phyloP scores from a whole-genome alignment of 2,329 filamentous ascomycete species.

The Conoideocrella luteorostrata region DNA sequence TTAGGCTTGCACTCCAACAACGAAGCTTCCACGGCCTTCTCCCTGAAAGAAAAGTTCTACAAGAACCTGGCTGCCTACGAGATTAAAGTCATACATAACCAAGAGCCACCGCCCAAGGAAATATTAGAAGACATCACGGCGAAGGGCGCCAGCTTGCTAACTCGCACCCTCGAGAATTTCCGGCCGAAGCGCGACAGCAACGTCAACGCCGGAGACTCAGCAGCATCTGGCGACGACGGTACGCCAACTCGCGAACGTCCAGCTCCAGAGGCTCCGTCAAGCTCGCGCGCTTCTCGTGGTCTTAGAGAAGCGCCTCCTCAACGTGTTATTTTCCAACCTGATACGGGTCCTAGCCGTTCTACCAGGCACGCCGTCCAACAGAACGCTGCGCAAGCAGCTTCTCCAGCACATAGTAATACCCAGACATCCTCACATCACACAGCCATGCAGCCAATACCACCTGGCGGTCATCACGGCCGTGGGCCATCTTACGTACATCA shows the following conservation, averaged over 20 bases:
- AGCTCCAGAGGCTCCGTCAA: slow-evolving; percentile 45
- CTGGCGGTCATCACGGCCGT: slow-evolving; percentile 25
- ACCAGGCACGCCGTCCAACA: slow-evolving; percentile 51
- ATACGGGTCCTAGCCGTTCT: slow-evolving; percentile 59
- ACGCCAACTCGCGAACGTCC: slow-evolving; percentile 50
- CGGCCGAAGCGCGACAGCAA: slow-evolving; percentile 39
- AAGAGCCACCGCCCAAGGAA: slow-evolving; percentile 79
- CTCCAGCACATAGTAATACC: slow-evolving; percentile 19
- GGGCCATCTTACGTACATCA: slow-evolving; percentile 43
- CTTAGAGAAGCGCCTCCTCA: slow-evolving; percentile 79
- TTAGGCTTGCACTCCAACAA: slow-evolving; percentile 70
- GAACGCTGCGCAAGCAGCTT: slow-evolving; percentile 25
- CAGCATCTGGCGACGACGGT: slow-evolving; percentile 53
- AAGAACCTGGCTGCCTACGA: slow-evolving; percentile 85
- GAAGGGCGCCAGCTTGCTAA: slow-evolving; percentile 74
- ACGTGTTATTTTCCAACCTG: slow-evolving; percentile 77
- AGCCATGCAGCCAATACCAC: slow-evolving; percentile 23
- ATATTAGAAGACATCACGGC: slow-evolving; percentile 84
- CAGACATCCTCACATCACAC: slow-evolving; percentile 27
- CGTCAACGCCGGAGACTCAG: slow-evolving; percentile 50
- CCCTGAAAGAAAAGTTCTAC: slow-evolving; percentile 83
- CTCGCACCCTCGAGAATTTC: slow-evolving; percentile 73
- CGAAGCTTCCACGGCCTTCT: slow-evolving; percentile 76
- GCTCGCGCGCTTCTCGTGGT: slow-evolving; percentile 54
- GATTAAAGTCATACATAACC: slow-evolving; percentile 68